Evolutionary conservation across 805 yeast species (phyloP).

Genomic region (Cyberlindnera petersonii): DNA sequence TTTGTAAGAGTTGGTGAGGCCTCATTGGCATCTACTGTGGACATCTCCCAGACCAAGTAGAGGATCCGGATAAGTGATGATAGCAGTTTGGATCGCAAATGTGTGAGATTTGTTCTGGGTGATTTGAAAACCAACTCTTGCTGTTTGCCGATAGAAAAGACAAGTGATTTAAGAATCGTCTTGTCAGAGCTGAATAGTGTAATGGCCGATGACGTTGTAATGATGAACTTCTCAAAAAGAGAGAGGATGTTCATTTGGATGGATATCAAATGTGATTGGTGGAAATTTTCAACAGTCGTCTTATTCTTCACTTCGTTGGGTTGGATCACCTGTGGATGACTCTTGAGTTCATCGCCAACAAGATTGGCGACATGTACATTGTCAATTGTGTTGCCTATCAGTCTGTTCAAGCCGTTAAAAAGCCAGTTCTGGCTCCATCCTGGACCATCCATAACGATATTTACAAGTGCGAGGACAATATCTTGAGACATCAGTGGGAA

Average conservation of each 20-base stretch:
- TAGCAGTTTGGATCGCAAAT: slow-evolving; percentile 20
- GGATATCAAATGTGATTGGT: slow-evolving; percentile 41
- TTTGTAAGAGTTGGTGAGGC: slow-evolving; percentile 25
- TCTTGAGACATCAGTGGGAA: slow-evolving; percentile 13
- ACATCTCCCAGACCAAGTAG: slow-evolving; percentile 26
- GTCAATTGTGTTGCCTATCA: slow-evolving; percentile 48
- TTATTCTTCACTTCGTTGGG: slow-evolving; percentile 17
- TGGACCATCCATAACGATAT: slow-evolving; percentile 39
- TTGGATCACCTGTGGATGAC: slow-evolving; percentile 17
- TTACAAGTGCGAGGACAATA: slow-evolving; percentile 31
- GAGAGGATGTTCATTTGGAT: slow-evolving; percentile 44
- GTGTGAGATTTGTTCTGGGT: slow-evolving; percentile 24
- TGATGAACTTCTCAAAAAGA: slow-evolving; percentile 42
- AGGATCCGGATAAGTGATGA: slow-evolving; percentile 20
- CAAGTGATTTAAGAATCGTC: slow-evolving; percentile 20
- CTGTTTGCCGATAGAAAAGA: slow-evolving; percentile 28
- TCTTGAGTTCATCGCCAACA: slow-evolving; percentile 31
- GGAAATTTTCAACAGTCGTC: slow-evolving; percentile 35
- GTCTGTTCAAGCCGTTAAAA: slow-evolving; percentile 51
- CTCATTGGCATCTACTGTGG: slow-evolving; percentile 9
- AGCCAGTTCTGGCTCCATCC: slow-evolving; percentile 38
- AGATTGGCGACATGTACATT: slow-evolving; percentile 39
- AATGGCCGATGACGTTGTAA: slow-evolving; percentile 21
- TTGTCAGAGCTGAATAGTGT: slow-evolving; percentile 21
- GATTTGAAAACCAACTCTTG: slow-evolving; percentile 30